These are phyloP conservation scores for Colletotrichum cordylinicola DNA, from an alignment of 2,329 filamentous ascomycete genomes.

Conservation along the genomic window DNA sequence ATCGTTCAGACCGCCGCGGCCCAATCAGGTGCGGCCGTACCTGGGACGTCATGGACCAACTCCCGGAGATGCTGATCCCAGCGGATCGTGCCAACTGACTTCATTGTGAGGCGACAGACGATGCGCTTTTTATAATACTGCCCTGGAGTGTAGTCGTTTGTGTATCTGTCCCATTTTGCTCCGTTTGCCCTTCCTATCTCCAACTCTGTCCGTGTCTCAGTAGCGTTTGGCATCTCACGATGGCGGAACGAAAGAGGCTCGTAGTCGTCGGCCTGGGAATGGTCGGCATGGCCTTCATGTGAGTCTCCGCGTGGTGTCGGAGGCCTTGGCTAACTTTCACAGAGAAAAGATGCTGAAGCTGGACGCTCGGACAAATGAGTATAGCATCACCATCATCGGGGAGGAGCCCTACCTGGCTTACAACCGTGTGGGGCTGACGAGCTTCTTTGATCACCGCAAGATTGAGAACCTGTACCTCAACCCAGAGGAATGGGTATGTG, in stretches of 20 bases:
- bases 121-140: conserved; percentile 5
- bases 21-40: neutral
- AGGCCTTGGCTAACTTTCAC: neutral
- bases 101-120: neutral
- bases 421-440: conserved; percentile 87
- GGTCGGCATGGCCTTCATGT: conserved; percentile 92
- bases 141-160: neutral
- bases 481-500: conserved; percentile 76
- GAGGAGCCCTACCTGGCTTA: conserved; percentile 90
- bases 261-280: conserved; percentile 90
- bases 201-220: neutral
- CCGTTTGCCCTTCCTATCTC: neutral
- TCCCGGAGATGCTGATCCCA: conserved; percentile 22
- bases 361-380: conserved; percentile 76
- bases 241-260: conserved; percentile 67
- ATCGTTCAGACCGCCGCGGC: neutral
- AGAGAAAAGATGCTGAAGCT: conserved; percentile 91
- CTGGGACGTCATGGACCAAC: neutral
- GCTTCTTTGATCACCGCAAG: conserved; percentile 85
- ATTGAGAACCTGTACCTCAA: conserved; percentile 91
- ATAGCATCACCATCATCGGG: conserved; percentile 83
- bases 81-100: conserved; percentile 14
- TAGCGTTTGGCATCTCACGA: neutral
- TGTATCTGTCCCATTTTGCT: neutral
- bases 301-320: conserved; percentile 39